Percentiles rank a stretch among this genome's conserved stretches.
Evolutionary conservation across 1,139 yeast genomes (phyloP).

Genomic region (Lodderomyces oxycetoniae): DNA sequence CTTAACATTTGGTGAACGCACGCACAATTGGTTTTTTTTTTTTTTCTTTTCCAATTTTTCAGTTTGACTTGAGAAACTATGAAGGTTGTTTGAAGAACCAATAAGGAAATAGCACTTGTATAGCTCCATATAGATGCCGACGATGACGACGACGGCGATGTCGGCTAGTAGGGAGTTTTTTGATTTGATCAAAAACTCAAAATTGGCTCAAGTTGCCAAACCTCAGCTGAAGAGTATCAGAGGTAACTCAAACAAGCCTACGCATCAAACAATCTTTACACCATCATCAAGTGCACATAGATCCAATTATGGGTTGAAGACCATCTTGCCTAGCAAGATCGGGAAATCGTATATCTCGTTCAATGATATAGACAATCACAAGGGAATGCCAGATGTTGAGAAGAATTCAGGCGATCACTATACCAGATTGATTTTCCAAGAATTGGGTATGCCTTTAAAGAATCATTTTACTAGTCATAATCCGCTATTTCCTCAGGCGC

Average conservation of each 20-base stretch:
- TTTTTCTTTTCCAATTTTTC: neutral
- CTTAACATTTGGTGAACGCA: neutral
- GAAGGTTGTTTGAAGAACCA: too few relatives aligned
- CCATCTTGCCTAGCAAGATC: slow-evolving; percentile 40
- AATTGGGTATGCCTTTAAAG: slow-evolving; percentile 35
- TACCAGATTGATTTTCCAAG: slow-evolving; percentile 41
- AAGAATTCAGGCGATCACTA: slow-evolving; percentile 38
- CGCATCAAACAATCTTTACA: slow-evolving; percentile 43
- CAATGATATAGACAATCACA: slow-evolving; percentile 42
- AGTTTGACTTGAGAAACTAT: neutral
- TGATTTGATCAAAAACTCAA: slow-evolving; percentile 39
- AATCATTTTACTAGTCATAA: slow-evolving; percentile 27
- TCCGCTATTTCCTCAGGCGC: slow-evolving; percentile 30
- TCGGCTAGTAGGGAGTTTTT: slow-evolving; percentile 17
- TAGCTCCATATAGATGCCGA: too few relatives aligned
- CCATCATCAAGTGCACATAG: slow-evolving; percentile 41
- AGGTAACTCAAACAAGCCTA: slow-evolving; percentile 30
- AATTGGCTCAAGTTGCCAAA: slow-evolving; percentile 44
- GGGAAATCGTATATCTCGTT: slow-evolving; percentile 41
- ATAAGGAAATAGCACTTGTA: too few relatives aligned
- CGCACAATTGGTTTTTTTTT: slow-evolving; percentile 2
- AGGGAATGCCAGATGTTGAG: slow-evolving; percentile 47
- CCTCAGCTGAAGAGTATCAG: slow-evolving; percentile 36
- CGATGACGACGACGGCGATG: slow-evolving; percentile 13
- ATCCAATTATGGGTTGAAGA: slow-evolving; percentile 43